These are phyloP conservation scores for Bromus sterilis DNA, from an alignment of 176 grass and related monocot genomes.

Conservation along the genomic window DNA sequence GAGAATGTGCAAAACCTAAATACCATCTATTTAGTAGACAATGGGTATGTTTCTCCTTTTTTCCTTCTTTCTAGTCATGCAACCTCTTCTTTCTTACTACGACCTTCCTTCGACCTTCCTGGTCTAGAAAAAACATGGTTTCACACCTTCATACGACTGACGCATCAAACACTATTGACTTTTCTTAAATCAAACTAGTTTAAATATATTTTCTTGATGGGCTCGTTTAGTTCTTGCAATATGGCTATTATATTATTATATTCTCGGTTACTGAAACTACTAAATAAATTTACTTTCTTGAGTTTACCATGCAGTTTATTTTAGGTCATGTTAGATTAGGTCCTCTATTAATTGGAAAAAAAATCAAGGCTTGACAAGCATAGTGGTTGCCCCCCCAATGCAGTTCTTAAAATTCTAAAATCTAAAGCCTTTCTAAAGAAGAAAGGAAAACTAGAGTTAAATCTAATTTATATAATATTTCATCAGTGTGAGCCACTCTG, in stretches of 20 bases:
- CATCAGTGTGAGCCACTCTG: neutral
- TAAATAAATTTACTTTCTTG: neutral
- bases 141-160: conserved; percentile 21
- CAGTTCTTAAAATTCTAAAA: too few species aligned
- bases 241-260: neutral
- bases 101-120: neutral
- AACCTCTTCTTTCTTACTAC: neutral
- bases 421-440: neutral
- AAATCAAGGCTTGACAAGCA: neutral
- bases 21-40: too few species aligned
- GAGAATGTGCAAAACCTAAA: neutral
- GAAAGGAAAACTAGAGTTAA: neutral
- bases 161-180: neutral
- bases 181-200: neutral
- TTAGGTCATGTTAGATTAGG: neutral
- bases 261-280: neutral
- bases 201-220: neutral
- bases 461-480: neutral
- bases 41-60: too few species aligned
- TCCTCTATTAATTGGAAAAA: neutral
- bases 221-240: neutral
- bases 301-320: neutral
- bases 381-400: too few species aligned
- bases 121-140: conserved; percentile 13
- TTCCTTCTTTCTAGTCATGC: neutral